Evolutionary conservation across 805 yeast genomes (phyloP).

Genomic region (Limtongia smithiae): DNA sequence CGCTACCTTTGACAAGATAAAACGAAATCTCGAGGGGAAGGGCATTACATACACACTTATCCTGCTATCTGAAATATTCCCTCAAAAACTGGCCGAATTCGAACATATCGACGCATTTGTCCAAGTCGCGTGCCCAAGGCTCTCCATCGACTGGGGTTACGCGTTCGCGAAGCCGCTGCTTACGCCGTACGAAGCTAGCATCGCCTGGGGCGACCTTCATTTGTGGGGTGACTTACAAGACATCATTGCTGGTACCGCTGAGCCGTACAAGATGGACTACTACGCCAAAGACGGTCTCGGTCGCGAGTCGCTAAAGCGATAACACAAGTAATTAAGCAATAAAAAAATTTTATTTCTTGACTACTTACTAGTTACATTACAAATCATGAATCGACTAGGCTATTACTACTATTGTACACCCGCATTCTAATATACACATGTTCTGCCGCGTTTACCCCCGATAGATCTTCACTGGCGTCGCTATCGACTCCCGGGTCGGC

Average conservation of each 20-base stretch:
- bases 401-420: background rate
- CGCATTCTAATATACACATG: background rate
- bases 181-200: slow-evolving; percentile 96
- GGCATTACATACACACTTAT: slow-evolving; percentile 76
- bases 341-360: too few species aligned
- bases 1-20: slow-evolving; percentile 65
- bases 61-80: slow-evolving; percentile 87
- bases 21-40: slow-evolving; percentile 47
- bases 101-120: slow-evolving; percentile 92
- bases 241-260: slow-evolving; percentile 9
- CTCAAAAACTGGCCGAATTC: slow-evolving; percentile 85
- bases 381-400: too few species aligned
- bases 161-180: slow-evolving; percentile 88
- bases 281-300: slow-evolving; percentile 70
- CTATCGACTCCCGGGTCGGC: slow-evolving; percentile 51
- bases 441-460: slow-evolving; percentile 2
- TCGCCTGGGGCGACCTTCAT: slow-evolving; percentile 68
- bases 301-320: slow-evolving; percentile 12
- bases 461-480: slow-evolving; percentile 34
- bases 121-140: slow-evolving; percentile 95
- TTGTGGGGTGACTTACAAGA: slow-evolving; percentile 51
- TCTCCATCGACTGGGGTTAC: slow-evolving; percentile 98
- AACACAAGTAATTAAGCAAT: too few species aligned
- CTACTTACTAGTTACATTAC: too few species aligned
- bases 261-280: slow-evolving; percentile 92